Evolutionary conservation across 257 asterid genomes (phyloP).

Genomic region (Primulina huaijiensis): DNA sequence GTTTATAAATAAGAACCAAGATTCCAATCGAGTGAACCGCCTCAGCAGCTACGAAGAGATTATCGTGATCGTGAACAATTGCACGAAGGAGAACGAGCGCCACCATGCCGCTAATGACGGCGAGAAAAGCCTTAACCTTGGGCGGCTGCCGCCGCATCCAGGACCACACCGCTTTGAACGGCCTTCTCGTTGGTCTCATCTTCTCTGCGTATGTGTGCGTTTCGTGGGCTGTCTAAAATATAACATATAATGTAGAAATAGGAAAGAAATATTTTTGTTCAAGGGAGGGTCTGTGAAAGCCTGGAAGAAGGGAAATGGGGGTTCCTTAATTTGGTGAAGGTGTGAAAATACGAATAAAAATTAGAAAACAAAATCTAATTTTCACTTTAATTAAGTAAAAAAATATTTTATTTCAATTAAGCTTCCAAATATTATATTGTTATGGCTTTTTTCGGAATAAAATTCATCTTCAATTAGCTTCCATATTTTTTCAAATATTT

Average conservation of each 20-base stretch:
- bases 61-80: slow-evolving; percentile 91
- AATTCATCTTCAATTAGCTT: too few species aligned
- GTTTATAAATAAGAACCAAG: slow-evolving; percentile 77
- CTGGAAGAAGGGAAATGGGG: background rate
- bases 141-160: slow-evolving; percentile 98
- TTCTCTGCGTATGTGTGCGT: slow-evolving; percentile 13
- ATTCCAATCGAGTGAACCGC: slow-evolving; percentile 91
- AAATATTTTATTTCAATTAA: too few species aligned
- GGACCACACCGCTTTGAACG: slow-evolving; percentile 62
- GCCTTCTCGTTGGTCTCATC: slow-evolving; percentile 68
- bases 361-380: too few species aligned
- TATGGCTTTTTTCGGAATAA: too few species aligned
- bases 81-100: slow-evolving; percentile 85
- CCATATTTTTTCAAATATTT: too few species aligned
- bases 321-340: background rate
- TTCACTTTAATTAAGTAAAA: background rate
- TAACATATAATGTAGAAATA: background rate
- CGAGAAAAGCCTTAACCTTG: slow-evolving; percentile 85
- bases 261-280: background rate
- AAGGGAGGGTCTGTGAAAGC: background rate
- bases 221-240: background rate
- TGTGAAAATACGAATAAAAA: background rate
- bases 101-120: slow-evolving; percentile 75
- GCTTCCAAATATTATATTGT: too few species aligned
- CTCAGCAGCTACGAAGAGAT: slow-evolving; percentile 90